Base-by-base conservation (phyloP, 441 rosid species). In the Aleurites moluccanus region DNA sequence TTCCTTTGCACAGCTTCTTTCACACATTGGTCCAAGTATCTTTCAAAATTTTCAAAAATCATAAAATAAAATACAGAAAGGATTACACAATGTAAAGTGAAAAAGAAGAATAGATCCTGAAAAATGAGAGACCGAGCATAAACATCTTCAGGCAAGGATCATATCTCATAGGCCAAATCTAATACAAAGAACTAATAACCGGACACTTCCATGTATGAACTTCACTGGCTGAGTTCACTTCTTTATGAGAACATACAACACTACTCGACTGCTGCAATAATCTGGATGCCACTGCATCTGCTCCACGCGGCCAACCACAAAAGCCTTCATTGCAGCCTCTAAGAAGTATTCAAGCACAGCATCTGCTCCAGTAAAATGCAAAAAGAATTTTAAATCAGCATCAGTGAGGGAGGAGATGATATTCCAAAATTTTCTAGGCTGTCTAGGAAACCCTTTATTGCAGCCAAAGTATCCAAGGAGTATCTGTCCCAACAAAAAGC, bases 251-350 rank as follows among this genome's bases (percentile, higher is more conserved):
- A 91, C 85, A 72, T 94, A 94, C 86, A 92, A 79, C 57, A 81
- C 97, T 50, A 91, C 92, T 68, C 97, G 78, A 5, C 23, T 78
- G 77, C 94, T 92, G 77, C 78, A 16, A 75, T 89, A 93, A 69
- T 95, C 96, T 4, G 92, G 96, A 90, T 91, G 99, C 91, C 92
- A 94, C 38, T 86, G 86, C 5, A 81, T 70, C 80, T 90, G 95
- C 68, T 90, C 91, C 68, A 94, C 80, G 4, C 97, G 94, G 56
- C 99, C 97, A 40, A 91, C 77, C 49, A 83, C 76, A 25, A 92
- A 94, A 71, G 87, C 64, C 79, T 85, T 84, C 87, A 89, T 72
- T 8, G 96, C 99, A 59, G 88, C 85, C 67, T 88, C 91, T 55
- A 94, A 76, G 82, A 94, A 94, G 84, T 82, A 91, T 78, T 94